Base-by-base conservation (phyloP, 495 filamentous ascomycete genomes). In the Articulospora tetracladia region DNA sequence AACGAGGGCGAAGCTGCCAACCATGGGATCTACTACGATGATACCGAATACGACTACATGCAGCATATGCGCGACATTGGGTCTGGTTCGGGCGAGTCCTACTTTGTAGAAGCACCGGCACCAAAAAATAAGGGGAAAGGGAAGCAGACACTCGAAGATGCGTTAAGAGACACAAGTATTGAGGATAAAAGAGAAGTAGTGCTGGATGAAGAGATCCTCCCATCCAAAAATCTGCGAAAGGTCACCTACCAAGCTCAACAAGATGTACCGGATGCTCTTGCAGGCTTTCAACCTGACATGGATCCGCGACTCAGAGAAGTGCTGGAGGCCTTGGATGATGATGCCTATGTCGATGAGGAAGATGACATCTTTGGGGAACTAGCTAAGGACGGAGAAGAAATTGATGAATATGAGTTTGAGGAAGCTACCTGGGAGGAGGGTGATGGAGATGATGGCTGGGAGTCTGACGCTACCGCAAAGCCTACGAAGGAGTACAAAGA, bases 21-120 rank as follows among this genome's bases (percentile, higher is more conserved):
- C 72, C 83, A 97, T 72, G 95, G 95, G 52, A 80, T 99, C 59
- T 97, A 89, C 81, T 86, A 69, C 67, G 83, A 86, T 69, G 94
- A 98, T 73, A 88, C 91, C 56, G 82, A 88, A 66, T 98, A 98
- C 74, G 95, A 98, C 68, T 98, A 98, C 75, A 98, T 98, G 94
- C 94, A 99, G 72, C 95, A 99, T 75, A 79, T 99, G 77, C 88
- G 91, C n/a, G 94, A 97, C 58, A 69, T 91, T 4, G 86, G 86
- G 10, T 54, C 62, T 27, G 86, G 84, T 2, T 74, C 77, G 27
- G 77, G 79, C 6, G 85, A 88, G 41, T 82, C 85, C 20, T 80
- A 89, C 49, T 97, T 94, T 63, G 80, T 98, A 19, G 90, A 95
- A 66, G 88, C 92, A 0, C 75, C 80, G 22, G 66, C 73, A 10